Evolutionary conservation across 2,329 filamentous ascomycete species (phyloP).

Genomic region (Botrytis hyacinthi): DNA sequence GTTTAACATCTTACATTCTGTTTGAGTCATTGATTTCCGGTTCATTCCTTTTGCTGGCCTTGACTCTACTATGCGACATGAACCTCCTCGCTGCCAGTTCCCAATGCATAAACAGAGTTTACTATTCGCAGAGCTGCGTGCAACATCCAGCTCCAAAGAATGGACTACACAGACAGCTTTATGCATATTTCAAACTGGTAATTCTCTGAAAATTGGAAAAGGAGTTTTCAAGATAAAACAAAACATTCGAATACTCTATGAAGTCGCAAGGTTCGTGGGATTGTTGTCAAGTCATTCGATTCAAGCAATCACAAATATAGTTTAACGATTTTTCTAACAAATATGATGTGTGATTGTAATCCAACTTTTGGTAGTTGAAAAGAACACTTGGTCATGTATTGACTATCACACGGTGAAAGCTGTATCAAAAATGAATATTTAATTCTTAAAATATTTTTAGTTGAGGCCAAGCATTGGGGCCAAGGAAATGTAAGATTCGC

Average conservation of each 20-base stretch:
- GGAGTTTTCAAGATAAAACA: neutral
- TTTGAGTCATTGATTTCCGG: neutral
- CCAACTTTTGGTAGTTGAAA: neutral
- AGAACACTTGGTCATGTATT: neutral
- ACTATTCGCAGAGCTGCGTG: neutral
- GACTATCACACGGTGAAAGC: neutral
- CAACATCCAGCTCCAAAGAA: neutral
- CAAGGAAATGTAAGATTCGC: slow-evolving; percentile 1
- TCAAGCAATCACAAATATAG: neutral
- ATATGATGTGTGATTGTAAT: neutral
- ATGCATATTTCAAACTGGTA: neutral
- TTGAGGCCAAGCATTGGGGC: slow-evolving; percentile 1
- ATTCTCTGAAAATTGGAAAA: neutral
- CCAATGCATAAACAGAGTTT: neutral
- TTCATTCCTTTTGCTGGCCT: neutral
- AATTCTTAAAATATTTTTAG: neutral
- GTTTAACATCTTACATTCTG: neutral
- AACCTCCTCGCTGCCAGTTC: neutral
- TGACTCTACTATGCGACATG: neutral
- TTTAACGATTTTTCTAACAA: neutral
- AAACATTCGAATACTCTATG: neutral
- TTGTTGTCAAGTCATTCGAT: neutral
- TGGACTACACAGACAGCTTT: neutral
- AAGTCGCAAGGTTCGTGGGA: neutral
- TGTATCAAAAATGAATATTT: neutral